These are phyloP conservation scores for Malus hybrid DNA, from an alignment of 331 rosid species.

Conservation along the genomic window DNA sequence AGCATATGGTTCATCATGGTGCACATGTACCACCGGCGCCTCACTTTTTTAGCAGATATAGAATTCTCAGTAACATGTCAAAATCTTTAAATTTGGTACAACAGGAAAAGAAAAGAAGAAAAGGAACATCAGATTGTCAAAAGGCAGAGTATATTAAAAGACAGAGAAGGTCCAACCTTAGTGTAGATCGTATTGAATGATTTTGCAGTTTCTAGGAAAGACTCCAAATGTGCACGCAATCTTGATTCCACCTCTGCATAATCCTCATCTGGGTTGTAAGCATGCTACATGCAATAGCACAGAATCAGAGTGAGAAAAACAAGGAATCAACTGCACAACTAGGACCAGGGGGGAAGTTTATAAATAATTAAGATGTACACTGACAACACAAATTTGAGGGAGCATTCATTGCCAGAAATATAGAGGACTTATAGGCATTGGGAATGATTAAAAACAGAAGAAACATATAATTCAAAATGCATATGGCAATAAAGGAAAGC, in stretches of 20 bases:
- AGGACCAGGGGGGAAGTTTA: background rate
- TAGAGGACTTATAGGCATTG: background rate
- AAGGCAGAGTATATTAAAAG: background rate
- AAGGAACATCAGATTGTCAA: background rate
- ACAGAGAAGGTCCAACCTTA: constrained; percentile 41
- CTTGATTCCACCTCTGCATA: constrained; percentile 76
- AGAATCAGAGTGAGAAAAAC: constrained; percentile 3
- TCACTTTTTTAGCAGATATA: background rate
- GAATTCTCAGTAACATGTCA: background rate
- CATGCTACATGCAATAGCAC: constrained; percentile 42
- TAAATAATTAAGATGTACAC: background rate
- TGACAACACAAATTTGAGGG: background rate
- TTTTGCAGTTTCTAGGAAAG: constrained; percentile 93
- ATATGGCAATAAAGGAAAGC: background rate
- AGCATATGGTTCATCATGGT: background rate
- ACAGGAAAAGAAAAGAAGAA: constrained; percentile 2
- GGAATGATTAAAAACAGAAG: background rate
- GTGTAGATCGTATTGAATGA: constrained; percentile 81
- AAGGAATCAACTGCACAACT: background rate
- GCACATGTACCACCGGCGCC: background rate
- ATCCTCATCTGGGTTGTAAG: constrained; percentile 91
- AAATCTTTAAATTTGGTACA: background rate
- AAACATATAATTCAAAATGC: background rate
- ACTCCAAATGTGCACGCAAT: constrained; percentile 75
- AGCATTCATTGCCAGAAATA: background rate